phyloP scores from a whole-genome alignment of 345 rosid species.

The Pistacia vera region DNA sequence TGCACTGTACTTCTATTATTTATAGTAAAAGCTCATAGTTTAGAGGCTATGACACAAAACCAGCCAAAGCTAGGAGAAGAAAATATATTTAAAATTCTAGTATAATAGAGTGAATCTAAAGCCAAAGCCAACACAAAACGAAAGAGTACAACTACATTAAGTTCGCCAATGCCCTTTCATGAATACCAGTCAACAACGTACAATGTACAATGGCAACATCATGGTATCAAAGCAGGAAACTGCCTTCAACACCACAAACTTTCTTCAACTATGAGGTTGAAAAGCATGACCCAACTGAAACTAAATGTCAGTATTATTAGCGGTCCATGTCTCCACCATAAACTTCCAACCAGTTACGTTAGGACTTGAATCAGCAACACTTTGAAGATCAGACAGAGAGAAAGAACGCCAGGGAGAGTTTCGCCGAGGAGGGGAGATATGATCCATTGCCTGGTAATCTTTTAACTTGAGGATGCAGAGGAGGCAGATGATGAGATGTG shows the following conservation, averaged over 20 bases:
- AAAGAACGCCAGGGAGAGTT: conserved; percentile 39
- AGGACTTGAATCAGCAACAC: conserved; percentile 23
- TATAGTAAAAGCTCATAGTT: background rate
- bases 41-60: background rate
- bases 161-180: conserved; percentile 9
- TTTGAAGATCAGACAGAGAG: conserved; percentile 44
- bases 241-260: background rate
- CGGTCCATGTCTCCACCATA: conserved; percentile 11
- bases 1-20: background rate
- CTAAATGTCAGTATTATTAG: conserved; percentile 15
- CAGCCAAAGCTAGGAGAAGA: background rate
- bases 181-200: conserved; percentile 12
- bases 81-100: conserved; percentile 13
- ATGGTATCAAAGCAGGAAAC: conserved; percentile 14
- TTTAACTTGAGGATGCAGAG: conserved; percentile 35
- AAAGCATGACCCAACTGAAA: background rate
- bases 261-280: conserved; percentile 11
- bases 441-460: conserved; percentile 17
- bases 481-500: conserved; percentile 33
- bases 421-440: conserved; percentile 14
- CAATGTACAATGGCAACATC: conserved; percentile 10
- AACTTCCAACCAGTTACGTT: conserved; percentile 13
- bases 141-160: conserved; percentile 12
- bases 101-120: conserved; percentile 15
- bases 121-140: background rate